A percentile compares a stretch with the other conserved stretches of the same genome.
These are phyloP conservation scores for Dioszegia hungarica DNA, from an alignment of 768 basidiomycete species.

Conservation along the genomic window DNA sequence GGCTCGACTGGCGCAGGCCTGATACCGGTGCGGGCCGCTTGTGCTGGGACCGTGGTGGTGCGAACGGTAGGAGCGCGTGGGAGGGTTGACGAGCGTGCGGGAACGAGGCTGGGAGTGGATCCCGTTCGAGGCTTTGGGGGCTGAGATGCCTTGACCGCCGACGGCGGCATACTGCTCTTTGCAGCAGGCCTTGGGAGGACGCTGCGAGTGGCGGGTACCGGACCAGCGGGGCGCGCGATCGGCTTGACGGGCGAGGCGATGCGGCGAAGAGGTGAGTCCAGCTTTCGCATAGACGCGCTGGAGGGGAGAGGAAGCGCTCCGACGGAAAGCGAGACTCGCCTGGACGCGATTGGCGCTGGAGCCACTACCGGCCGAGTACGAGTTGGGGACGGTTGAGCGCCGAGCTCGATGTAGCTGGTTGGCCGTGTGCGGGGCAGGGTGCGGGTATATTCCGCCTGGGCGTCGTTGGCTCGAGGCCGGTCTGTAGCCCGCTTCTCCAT, in stretches of 20 bases:
- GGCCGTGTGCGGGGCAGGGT: neutral
- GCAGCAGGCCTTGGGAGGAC: neutral
- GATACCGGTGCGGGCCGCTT: too few relatives aligned
- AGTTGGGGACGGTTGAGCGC: neutral
- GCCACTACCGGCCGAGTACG: neutral
- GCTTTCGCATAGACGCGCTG: slow-evolving; percentile 9
- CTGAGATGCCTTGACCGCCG: neutral
- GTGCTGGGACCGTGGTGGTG: too few relatives aligned
- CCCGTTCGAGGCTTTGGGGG: neutral
- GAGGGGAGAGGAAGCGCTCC: slow-evolving; percentile 21
- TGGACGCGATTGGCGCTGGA: neutral
- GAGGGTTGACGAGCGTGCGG: neutral
- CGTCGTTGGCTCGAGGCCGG: neutral
- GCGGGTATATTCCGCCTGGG: neutral
- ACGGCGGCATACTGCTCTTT: slow-evolving; percentile 1
- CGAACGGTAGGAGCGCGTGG: neutral
- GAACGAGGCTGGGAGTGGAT: neutral
- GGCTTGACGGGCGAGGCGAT: neutral
- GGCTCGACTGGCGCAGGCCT: too few relatives aligned
- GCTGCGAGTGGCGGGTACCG: neutral
- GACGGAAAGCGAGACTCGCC: slow-evolving; percentile 27
- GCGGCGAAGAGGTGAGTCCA: neutral
- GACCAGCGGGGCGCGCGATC: too few relatives aligned
- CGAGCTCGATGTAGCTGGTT: neutral
- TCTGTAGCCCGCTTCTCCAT: neutral